Evolutionary conservation across 1,284 basidiomycete species (phyloP).

Genomic region (Agaricales sp.): DNA sequence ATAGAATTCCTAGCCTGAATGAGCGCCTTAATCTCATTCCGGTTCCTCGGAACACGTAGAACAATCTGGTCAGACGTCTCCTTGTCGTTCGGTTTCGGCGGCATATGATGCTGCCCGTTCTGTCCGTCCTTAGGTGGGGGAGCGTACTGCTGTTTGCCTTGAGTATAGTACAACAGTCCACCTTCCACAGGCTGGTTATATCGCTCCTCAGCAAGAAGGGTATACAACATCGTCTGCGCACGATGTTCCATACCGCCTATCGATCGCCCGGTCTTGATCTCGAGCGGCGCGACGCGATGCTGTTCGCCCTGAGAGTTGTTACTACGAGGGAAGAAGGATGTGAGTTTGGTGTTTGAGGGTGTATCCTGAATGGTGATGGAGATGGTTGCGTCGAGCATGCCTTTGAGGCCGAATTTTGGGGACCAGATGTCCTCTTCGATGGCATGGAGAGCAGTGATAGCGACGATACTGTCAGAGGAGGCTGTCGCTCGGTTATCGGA

Average conservation of each 20-base stretch:
- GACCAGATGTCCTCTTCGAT: constrained; percentile 98
- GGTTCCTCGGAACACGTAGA: constrained; percentile 56
- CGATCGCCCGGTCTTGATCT: constrained; percentile 90
- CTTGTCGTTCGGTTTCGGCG: neutral
- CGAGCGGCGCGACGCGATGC: constrained; percentile 64
- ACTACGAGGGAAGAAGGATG: constrained; percentile 13
- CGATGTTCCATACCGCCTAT: constrained; percentile 83
- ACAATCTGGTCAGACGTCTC: constrained; percentile 56
- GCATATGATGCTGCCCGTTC: neutral
- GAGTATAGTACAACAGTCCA: constrained; percentile 92
- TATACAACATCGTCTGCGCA: constrained; percentile 97
- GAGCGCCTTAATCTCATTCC: constrained; percentile 81
- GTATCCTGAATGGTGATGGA: constrained; percentile 23
- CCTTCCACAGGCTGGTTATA: constrained; percentile 66
- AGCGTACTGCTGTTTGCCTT: constrained; percentile 22
- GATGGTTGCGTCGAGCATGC: constrained; percentile 90
- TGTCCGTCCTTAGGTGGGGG: neutral
- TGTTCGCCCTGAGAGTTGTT: neutral
- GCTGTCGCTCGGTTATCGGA: constrained; percentile 49
- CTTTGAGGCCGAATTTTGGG: constrained; percentile 90
- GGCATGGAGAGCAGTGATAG: constrained; percentile 69
- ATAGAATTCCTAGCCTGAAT: constrained; percentile 81
- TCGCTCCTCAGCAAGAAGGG: constrained; percentile 82
- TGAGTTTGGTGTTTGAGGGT: constrained; percentile 22
- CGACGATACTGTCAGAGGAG: constrained; percentile 44